Conservation (phyloP, 169 alveolate species). For the Plasmodium cynomolgi region DNA sequence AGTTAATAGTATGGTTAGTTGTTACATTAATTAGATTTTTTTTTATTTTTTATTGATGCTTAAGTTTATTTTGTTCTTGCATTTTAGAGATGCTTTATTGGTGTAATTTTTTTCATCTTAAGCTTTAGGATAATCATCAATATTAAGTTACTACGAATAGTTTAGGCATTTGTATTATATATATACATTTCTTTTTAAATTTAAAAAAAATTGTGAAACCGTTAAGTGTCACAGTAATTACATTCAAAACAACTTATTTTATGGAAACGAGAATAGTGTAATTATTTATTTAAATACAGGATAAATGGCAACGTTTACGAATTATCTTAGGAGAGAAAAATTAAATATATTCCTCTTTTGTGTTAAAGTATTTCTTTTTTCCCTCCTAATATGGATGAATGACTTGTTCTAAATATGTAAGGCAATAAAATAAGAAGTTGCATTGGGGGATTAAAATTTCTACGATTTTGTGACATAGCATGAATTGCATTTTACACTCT, state of each 20-base stretch:
- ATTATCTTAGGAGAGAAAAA: not conserved
- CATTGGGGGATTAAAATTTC: not conserved
- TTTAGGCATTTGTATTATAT: not conserved
- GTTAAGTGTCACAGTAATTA: not conserved
- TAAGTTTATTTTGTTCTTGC: not conserved
- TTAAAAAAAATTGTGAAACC: not conserved
- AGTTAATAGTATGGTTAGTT: not conserved
- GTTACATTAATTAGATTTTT: not conserved
- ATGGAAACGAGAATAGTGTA: not conserved
- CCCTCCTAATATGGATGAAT: not conserved
- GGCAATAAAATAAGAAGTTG: not conserved
- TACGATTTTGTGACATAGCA: not conserved
- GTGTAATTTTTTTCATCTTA: not conserved
- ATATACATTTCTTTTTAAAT: not conserved
- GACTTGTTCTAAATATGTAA: not conserved
- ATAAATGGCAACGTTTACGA: constrained; percentile 3
- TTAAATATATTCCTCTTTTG: not conserved
- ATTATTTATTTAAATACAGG: not conserved
- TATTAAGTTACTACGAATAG: not conserved
- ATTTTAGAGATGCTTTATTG: not conserved
- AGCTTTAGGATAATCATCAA: not conserved
- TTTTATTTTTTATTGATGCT: not conserved
- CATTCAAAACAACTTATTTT: not conserved
- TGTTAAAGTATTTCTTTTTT: not conserved
- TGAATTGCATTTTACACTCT: not conserved